phyloP scores from a whole-genome alignment of 305 asterid species.

The Solanum chacoense region DNA sequence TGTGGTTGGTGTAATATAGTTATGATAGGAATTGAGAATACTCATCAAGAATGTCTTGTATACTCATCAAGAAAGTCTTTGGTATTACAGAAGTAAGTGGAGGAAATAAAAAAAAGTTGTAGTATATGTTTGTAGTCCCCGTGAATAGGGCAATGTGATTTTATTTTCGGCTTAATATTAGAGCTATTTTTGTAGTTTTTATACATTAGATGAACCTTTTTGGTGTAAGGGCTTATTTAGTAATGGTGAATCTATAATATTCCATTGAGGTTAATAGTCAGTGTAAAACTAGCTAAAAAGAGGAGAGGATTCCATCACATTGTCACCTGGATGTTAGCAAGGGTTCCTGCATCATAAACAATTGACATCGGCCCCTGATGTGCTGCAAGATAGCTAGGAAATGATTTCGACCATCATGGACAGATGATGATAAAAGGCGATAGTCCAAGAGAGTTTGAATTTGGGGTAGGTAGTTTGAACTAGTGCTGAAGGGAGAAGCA shows the following conservation, averaged over 20 bases:
- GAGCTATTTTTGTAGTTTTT: background rate
- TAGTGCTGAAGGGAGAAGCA: background rate
- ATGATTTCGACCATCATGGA: background rate
- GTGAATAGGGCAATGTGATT: background rate
- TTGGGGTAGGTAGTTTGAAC: background rate
- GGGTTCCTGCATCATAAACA: background rate
- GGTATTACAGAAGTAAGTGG: background rate
- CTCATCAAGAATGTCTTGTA: background rate
- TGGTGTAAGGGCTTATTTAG: background rate
- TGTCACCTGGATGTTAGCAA: background rate
- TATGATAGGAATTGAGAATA: slow-evolving; percentile 2
- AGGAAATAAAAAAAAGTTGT: background rate
- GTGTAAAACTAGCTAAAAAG: background rate
- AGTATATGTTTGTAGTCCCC: background rate
- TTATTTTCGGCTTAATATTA: background rate
- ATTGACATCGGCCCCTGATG: background rate
- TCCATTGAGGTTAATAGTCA: background rate
- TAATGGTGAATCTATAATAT: background rate
- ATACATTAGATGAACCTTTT: background rate
- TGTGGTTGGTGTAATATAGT: background rate
- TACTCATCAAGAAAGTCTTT: background rate
- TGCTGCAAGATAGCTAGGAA: background rate
- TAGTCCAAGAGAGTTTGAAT: background rate
- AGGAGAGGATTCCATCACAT: background rate
- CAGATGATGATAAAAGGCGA: background rate